Evolutionary conservation across 345 rosid species (phyloP), one percentile per base, ranked within the genome.

Genomic region (Fremontodendron californicum): DNA sequence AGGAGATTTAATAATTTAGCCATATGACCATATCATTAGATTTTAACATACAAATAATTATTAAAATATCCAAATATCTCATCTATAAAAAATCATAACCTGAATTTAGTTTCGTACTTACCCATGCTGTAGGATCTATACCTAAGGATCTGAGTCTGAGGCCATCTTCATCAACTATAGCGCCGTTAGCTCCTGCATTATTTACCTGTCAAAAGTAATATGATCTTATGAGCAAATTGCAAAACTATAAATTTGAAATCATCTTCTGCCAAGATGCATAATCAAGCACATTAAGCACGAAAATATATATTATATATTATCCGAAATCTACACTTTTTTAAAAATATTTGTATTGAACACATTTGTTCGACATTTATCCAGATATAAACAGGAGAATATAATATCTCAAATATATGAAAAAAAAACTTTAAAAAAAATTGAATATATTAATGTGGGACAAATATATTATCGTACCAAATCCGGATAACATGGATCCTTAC

Each of bases 121-220:
- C 89, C 88, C 89, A 86, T 40, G 80, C 64, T 67, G 80, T 65
- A 13, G 88, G 74, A 55, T 85, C 86, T 77, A 89, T 83, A 31
- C 86, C 81, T 66, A 87, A 21, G 21, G 87, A 87, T 84, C 62
- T 86, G 3, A 86, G 79, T 84, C 62, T 86, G 3, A 86, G 79
- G 65, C 33, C 75, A 31, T 86, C 85, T 72, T 73, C 87, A 45
- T 86, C 85, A 45, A 76, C 84, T 3, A 74, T 74, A 16, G 76
- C 87, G 9, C 87, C 88, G 6, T 76, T 77, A 43, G 79, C 82
- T 71, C 85, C 91, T 13, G 89, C 91, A 73, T 88, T 89, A 64
- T 85, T 85, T 15, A 86, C 92, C 86, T 83, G 85, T 74, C 33
- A 29, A 45, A 33, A 19, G 5, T 48, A 10, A 46, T 39, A 35